Evolutionary conservation across 495 filamentous ascomycete genomes (phyloP).

Genomic region (Rostrohypoxylon terebratum): DNA sequence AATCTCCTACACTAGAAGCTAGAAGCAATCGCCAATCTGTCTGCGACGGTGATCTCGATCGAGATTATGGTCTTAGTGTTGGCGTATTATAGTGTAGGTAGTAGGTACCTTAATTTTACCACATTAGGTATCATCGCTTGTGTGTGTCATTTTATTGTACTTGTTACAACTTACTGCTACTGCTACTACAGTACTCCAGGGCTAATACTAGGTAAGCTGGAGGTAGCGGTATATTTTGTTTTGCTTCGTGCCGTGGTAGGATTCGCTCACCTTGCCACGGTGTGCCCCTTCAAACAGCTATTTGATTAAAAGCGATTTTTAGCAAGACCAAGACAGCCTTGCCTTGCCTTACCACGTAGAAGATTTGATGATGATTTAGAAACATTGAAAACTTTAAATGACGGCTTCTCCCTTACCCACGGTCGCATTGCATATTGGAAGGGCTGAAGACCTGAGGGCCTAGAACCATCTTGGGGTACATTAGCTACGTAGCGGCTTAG

Average conservation of each 20-base stretch:
- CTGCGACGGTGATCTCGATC: constrained; percentile 41
- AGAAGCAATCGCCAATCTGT: constrained; percentile 37
- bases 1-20: too few species aligned
- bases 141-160: too few species aligned
- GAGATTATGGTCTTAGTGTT: constrained; percentile 16
- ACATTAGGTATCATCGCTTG: neutral
- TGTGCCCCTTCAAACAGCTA: constrained; percentile 43
- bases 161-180: too few species aligned
- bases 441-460: constrained; percentile 35
- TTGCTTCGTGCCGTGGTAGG: neutral
- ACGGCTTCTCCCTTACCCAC: constrained; percentile 35
- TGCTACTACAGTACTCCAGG: too few species aligned
- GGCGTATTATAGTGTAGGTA: neutral
- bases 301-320: constrained; percentile 43
- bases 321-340: constrained; percentile 18
- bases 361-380: too few species aligned
- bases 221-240: neutral
- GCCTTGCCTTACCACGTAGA: too few species aligned
- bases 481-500: constrained; percentile 1
- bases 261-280: constrained; percentile 20
- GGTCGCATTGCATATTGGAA: constrained; percentile 46
- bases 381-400: constrained; percentile 34
- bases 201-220: neutral
- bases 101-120: constrained; percentile 19
- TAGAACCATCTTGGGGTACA: constrained; percentile 23